Percentiles rank a stretch among this genome's conserved stretches.
Evolutionary conservation across 768 basidiomycete species (phyloP).

Genomic region (Boletus pseudo-olivaceus): DNA sequence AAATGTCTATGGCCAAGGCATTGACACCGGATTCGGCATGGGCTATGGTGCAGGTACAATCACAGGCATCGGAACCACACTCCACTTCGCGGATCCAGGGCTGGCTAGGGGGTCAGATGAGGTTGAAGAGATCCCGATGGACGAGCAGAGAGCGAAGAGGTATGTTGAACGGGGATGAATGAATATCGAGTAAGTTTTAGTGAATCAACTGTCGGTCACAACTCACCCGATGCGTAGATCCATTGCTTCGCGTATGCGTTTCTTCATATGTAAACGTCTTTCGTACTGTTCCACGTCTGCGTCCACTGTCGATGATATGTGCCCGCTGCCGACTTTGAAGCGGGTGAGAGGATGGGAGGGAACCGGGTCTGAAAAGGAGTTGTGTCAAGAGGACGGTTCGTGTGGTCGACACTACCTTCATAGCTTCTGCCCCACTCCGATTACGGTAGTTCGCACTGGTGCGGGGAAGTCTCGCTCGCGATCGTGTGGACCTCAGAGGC

Average conservation of each 20-base stretch:
- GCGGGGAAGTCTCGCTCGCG: not conserved
- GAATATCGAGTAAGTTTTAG: not conserved
- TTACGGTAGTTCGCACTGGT: not conserved
- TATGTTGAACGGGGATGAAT: too few species aligned
- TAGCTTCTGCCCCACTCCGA: too few species aligned
- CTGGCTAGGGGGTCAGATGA: not conserved
- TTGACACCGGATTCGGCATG: constrained; percentile 9
- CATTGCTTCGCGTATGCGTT: not conserved
- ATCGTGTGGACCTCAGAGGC: not conserved
- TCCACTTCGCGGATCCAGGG: not conserved
- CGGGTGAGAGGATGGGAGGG: not conserved
- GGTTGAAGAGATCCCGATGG: not conserved
- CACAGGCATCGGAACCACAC: not conserved
- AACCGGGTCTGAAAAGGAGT: too few species aligned
- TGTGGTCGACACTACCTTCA: too few species aligned
- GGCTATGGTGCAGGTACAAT: not conserved
- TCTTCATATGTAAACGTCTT: not conserved
- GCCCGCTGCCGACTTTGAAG: not conserved
- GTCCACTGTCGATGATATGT: not conserved
- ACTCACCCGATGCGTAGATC: not conserved
- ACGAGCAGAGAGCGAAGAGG: not conserved
- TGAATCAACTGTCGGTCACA: not conserved
- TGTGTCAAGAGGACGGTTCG: too few species aligned
- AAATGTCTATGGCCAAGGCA: not conserved
- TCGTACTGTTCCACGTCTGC: not conserved